phyloP scores from a whole-genome alignment of 345 rosid species.

The Lepidium didymum region DNA sequence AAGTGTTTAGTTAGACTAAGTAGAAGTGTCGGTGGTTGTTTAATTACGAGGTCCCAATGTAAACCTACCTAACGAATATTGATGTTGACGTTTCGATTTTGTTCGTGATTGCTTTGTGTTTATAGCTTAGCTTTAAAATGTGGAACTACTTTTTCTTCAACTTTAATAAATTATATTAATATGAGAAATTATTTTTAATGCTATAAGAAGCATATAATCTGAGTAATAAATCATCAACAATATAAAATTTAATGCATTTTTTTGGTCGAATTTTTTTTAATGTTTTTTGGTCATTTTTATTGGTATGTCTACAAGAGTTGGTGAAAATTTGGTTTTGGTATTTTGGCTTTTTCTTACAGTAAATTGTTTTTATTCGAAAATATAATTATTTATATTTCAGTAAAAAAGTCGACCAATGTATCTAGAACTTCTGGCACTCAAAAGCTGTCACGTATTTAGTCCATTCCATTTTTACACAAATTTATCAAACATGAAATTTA shows the following conservation, averaged over 20 bases:
- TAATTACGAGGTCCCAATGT: conserved; percentile 24
- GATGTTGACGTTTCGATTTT: conserved; percentile 22
- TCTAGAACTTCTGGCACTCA: neutral
- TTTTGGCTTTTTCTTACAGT: conserved; percentile 2
- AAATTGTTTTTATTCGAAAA: conserved; percentile 5
- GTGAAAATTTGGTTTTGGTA: conserved; percentile 18
- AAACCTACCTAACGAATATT: conserved; percentile 17
- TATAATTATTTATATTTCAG: neutral
- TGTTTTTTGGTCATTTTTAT: neutral
- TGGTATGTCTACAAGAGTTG: conserved; percentile 15
- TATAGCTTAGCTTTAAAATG: conserved; percentile 11
- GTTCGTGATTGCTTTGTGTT: conserved; percentile 14
- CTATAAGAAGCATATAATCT: neutral
- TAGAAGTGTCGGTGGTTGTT: conserved; percentile 61
- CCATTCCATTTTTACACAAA: too few species aligned
- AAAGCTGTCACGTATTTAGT: conserved; percentile 1
- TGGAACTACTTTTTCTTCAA: conserved; percentile 25
- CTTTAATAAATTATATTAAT: neutral
- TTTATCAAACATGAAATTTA: too few species aligned
- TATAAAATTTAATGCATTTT: too few species aligned
- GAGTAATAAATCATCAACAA: too few species aligned
- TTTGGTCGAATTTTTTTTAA: too few species aligned
- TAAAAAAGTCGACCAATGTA: neutral
- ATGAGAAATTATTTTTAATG: neutral
- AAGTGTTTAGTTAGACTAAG: neutral